Evolutionary conservation across 805 yeast genomes (phyloP), one percentile per base, ranked within the genome.

Genomic region (Nakazawaea pomicola): DNA sequence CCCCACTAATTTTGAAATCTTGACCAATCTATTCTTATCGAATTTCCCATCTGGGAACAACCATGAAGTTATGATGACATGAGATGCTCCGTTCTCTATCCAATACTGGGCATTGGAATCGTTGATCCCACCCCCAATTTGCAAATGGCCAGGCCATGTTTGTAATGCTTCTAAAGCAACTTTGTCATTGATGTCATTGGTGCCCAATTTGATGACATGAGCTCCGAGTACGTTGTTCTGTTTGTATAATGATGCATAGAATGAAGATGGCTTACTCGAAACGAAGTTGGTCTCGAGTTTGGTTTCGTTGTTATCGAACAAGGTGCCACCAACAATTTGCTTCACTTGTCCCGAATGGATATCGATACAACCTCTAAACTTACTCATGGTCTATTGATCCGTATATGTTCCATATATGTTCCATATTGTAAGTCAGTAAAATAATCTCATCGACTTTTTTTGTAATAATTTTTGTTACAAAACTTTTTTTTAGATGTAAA

Each of bases 251-350:
- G 70, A 46, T 2, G 95, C 89, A 56, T 82, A 93, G 61, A 76
- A 80, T 3, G 80, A 72, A 1, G 96, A 74, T 1, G 95, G 80
- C 35, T 83, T 72, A 20, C 72, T 62, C 2, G 95, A 79, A 4
- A 90, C 85, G 56, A 85, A 90, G 59, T 93, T 93, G 5, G 93
- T 85, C 19, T 74, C 60, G 7, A 78, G 66, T 0, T 54, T 46
- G 11, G 49, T 41, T 41, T 67, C 74, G 4, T 61, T 55, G 44
- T 80, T 82, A 9, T 66, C 64, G 0, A 72, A 68, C 16, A 93
- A 67, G 0, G 96, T 84, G 0, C 96, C 95, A 6, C 99, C 99
- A 1, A 93, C 97, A 40, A 93, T 93, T 59, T 93, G 99, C 55
- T 93, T 93, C 46, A 93, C 99, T 50, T 86, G 83, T 2, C 99